phyloP scores from a whole-genome alignment of 495 filamentous ascomycete species.

The Talaromyces trachyspermus region DNA sequence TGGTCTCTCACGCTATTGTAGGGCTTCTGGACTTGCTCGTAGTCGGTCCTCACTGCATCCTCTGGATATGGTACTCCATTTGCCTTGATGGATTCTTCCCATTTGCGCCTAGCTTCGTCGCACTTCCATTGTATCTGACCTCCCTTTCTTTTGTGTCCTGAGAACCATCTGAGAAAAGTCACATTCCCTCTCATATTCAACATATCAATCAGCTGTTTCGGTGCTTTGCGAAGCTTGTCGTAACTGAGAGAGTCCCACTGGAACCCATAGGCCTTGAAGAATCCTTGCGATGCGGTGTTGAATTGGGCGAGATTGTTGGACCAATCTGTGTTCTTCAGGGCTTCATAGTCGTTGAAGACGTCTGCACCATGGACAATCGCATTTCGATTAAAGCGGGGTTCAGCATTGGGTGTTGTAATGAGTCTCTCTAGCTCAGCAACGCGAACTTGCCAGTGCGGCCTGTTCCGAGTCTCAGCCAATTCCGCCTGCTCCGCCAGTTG shows the following conservation, averaged over 20 bases:
- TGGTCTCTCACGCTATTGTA: background rate
- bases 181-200: background rate
- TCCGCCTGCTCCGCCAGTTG: too few species aligned
- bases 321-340: background rate
- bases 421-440: too few species aligned
- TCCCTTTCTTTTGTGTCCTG: background rate
- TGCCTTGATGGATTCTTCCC: background rate
- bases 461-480: too few species aligned
- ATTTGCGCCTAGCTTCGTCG: background rate
- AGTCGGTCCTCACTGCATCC: background rate
- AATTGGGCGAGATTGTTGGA: background rate
- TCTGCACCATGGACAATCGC: background rate
- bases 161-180: background rate
- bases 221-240: background rate
- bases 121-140: background rate
- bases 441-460: too few species aligned
- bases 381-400: background rate
- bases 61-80: background rate
- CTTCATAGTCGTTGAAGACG: background rate
- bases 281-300: background rate
- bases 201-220: background rate
- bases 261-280: background rate
- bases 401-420: too few species aligned
- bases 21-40: background rate
- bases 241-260: background rate